Conservation (phyloP, 2,329 filamentous ascomycete genomes). For the Fusarium sp. region DNA sequence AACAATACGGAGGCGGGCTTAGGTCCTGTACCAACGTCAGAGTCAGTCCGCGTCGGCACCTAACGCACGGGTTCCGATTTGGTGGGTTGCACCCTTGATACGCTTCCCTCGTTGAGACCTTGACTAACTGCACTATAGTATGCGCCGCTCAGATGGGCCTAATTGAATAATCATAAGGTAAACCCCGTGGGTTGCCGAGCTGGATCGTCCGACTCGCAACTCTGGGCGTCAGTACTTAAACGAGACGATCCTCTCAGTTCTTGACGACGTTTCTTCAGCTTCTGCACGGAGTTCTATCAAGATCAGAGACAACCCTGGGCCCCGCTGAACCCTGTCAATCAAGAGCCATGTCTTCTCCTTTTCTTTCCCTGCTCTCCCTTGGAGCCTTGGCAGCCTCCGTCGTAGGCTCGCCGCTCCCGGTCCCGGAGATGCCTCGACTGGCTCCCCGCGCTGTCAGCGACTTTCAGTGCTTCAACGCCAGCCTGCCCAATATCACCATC, state of each 20-base stretch:
- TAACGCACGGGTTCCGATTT: constrained; percentile 3
- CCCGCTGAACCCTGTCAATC: not conserved
- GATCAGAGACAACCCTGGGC: not conserved
- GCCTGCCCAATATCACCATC: constrained; percentile 69
- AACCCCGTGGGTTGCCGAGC: constrained; percentile 22
- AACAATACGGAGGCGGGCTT: constrained; percentile 28
- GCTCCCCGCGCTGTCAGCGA: constrained; percentile 17
- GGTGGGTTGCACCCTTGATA: constrained; percentile 11
- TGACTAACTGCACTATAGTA: constrained; percentile 9
- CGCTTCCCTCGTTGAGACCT: constrained; percentile 11
- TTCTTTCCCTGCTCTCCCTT: constrained; percentile 27
- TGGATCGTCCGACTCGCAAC: not conserved
- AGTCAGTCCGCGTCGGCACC: not conserved
- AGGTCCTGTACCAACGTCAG: not conserved
- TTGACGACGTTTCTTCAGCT: not conserved
- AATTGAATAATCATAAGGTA: constrained; percentile 37
- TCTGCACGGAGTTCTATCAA: not conserved
- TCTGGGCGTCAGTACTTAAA: constrained; percentile 23
- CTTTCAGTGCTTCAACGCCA: constrained; percentile 43
- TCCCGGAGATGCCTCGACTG: constrained; percentile 26
- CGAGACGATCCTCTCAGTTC: not conserved
- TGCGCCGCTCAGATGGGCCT: constrained; percentile 3
- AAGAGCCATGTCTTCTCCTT: constrained; percentile 25
- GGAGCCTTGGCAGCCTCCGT: constrained; percentile 23
- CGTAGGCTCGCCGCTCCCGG: constrained; percentile 32